These are phyloP conservation scores for Adenanthera pavonina DNA, from an alignment of 306 rosid genomes.

Conservation along the genomic window DNA sequence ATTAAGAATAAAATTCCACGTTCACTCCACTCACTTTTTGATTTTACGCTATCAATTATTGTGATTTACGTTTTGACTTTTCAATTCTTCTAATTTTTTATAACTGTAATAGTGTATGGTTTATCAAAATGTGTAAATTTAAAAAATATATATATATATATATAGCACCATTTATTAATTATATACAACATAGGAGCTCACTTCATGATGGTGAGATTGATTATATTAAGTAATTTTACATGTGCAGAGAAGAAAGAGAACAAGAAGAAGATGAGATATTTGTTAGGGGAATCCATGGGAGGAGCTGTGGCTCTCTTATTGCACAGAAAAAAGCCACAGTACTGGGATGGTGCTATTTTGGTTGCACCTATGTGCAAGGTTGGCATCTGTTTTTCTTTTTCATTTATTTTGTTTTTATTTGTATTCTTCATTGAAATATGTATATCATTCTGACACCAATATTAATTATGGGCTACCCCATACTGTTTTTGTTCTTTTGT, in stretches of 20 bases:
- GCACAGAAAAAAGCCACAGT: conserved; percentile 65
- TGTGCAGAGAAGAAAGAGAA: conserved; percentile 63
- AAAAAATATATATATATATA: no score
- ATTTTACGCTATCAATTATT: not conserved
- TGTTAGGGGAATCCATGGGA: conserved; percentile 97
- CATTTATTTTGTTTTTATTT: not conserved
- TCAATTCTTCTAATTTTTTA: not conserved
- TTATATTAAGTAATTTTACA: not conserved
- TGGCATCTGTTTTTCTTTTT: not conserved
- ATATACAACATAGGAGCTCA: no score
- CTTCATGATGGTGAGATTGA: not conserved
- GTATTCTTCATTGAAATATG: not conserved
- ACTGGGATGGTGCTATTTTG: conserved; percentile 94
- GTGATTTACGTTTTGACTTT: not conserved
- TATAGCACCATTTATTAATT: no score
- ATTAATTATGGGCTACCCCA: not conserved
- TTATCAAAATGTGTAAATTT: no score
- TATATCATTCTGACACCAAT: not conserved
- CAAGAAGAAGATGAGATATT: conserved; percentile 63
- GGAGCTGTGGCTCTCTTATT: conserved; percentile 82
- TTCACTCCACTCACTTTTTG: no score
- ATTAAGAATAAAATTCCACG: no score
- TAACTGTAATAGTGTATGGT: no score
- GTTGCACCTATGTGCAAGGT: conserved; percentile 99
- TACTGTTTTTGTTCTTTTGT: not conserved